phyloP scores from a whole-genome alignment of 257 asterid genomes.

The Solanum paucissectum region DNA sequence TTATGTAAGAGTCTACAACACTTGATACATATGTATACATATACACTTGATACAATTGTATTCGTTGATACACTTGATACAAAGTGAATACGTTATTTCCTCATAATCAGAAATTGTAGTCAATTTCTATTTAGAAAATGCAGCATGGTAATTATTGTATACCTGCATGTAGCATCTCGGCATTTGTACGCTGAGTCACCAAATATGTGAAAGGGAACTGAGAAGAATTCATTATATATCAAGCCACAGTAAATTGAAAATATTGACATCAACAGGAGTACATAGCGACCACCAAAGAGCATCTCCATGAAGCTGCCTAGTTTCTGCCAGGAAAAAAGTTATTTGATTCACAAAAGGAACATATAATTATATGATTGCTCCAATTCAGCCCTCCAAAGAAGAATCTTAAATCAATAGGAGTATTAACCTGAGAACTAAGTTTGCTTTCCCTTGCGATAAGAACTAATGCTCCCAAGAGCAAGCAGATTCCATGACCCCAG shows the following conservation, averaged over 20 bases:
- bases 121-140: not conserved
- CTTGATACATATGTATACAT: not conserved
- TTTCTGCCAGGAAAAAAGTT: conserved; percentile 47
- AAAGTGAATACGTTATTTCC: not conserved
- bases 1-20: not conserved
- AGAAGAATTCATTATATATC: conserved; percentile 94
- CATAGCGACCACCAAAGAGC: conserved; percentile 93
- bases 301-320: conserved; percentile 99
- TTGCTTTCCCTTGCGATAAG: conserved; percentile 6
- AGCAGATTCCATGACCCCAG: conserved; percentile 17
- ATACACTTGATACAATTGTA: not conserved
- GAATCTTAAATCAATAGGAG: not conserved
- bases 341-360: not conserved
- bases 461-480: conserved; percentile 8
- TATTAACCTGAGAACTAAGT: conserved; percentile 71
- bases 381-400: not conserved
- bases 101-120: not conserved
- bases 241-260: conserved; percentile 95
- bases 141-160: not conserved
- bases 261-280: conserved; percentile 81
- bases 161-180: conserved; percentile 91
- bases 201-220: conserved; percentile 95
- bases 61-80: not conserved
- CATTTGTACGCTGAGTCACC: conserved; percentile 87
- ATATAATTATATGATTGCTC: not conserved